Percentiles rank a stretch among this genome's conserved stretches.
Conservation (phyloP, 2,329 filamentous ascomycete species). For the Trichoderma guizhouense region DNA sequence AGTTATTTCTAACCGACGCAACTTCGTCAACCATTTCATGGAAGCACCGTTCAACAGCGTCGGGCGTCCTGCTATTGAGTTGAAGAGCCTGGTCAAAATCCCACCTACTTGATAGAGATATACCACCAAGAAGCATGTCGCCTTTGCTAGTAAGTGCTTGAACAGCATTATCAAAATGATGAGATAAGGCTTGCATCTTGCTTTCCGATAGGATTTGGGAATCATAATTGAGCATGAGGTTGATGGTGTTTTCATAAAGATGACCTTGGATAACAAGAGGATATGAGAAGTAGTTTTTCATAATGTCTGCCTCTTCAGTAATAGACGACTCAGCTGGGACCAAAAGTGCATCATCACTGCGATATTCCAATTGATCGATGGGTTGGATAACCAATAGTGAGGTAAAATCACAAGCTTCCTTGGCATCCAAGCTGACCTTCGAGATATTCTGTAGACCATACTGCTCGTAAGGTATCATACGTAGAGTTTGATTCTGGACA, state of each 20-base stretch:
- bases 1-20: not conserved
- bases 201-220: not conserved
- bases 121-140: not conserved
- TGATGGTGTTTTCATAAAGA: slow-evolving; percentile 1
- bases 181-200: not conserved
- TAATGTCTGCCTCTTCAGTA: not conserved
- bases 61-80: not conserved
- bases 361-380: not conserved
- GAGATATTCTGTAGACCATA: slow-evolving; percentile 24
- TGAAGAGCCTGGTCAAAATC: not conserved
- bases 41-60: slow-evolving; percentile 4
- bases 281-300: slow-evolving; percentile 16
- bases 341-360: not conserved
- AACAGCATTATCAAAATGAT: slow-evolving; percentile 7
- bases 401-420: slow-evolving; percentile 27
- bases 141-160: not conserved
- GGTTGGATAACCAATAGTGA: slow-evolving; percentile 29
- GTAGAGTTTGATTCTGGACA: not conserved
- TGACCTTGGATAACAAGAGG: slow-evolving; percentile 11
- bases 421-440: slow-evolving; percentile 19
- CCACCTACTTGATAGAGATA: not conserved
- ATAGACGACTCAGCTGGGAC: not conserved
- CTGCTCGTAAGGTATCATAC: slow-evolving; percentile 22
- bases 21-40: slow-evolving; percentile 9
- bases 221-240: slow-evolving; percentile 3